These are phyloP conservation scores for Amborella trichopoda DNA, from an alignment of 164 flowering plant species.

Conservation along the genomic window DNA sequence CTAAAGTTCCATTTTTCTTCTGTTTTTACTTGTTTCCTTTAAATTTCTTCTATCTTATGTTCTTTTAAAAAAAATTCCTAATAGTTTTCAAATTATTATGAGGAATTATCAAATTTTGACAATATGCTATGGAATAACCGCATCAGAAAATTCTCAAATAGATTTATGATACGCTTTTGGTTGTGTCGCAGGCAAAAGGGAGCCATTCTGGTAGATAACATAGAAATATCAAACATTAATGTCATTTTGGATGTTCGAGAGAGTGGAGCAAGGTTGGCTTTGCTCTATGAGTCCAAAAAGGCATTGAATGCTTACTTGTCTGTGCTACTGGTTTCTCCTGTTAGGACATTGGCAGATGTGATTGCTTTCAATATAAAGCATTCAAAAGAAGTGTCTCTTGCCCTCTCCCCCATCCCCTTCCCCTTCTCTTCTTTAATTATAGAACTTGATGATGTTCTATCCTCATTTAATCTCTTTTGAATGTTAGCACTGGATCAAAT, in stretches of 20 bases:
- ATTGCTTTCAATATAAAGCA: conserved; percentile 41
- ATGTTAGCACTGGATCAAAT: background rate
- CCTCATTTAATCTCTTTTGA: background rate
- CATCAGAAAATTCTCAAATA: too few relatives aligned
- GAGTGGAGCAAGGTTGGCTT: conserved; percentile 21
- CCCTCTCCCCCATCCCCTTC: too few relatives aligned
- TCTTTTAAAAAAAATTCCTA: too few relatives aligned
- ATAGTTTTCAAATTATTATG: too few relatives aligned
- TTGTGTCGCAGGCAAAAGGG: conserved; percentile 16
- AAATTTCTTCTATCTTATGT: too few relatives aligned
- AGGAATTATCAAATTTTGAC: too few relatives aligned
- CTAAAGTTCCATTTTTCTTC: too few relatives aligned
- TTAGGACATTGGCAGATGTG: conserved; percentile 39
- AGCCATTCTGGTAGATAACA: conserved; percentile 32
- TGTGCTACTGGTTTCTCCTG: conserved; percentile 37
- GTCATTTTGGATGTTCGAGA: conserved; percentile 6
- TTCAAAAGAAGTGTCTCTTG: conserved; percentile 33
- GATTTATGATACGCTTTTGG: too few relatives aligned
- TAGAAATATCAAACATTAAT: conserved; percentile 23
- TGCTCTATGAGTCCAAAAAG: conserved; percentile 42
- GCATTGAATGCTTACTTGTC: conserved; percentile 29
- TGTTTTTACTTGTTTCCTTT: too few relatives aligned
- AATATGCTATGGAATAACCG: too few relatives aligned
- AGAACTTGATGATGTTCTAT: background rate
- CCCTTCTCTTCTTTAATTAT: background rate